These are phyloP conservation scores for Coelastrella sp. DNA, from an alignment of 139 green algal genomes.

Conservation along the genomic window DNA sequence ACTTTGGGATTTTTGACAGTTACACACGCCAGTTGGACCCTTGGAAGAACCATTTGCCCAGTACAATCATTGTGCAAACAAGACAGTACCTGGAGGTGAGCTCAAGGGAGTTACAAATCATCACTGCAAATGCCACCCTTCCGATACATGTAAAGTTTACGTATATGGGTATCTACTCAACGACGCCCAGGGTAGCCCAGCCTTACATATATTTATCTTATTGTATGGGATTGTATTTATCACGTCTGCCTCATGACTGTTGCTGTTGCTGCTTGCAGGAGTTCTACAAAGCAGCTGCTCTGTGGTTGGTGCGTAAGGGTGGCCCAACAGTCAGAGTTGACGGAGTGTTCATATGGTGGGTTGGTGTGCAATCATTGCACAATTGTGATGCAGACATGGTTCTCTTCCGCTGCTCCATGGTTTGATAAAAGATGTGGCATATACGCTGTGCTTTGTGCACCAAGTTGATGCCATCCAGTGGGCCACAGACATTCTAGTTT, in stretches of 20 bases:
- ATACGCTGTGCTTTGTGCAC: too few species aligned
- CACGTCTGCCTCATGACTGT: background rate
- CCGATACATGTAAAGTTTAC: too few species aligned
- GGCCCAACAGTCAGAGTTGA: conserved; percentile 55
- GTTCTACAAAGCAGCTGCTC: conserved; percentile 46
- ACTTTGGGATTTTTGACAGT: conserved; percentile 58
- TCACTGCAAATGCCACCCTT: too few species aligned
- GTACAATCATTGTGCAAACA: background rate
- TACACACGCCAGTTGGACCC: conserved; percentile 50
- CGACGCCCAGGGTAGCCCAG: too few species aligned
- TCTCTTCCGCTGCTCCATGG: too few species aligned
- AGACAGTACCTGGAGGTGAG: conserved; percentile 13
- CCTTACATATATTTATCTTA: too few species aligned
- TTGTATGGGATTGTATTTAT: background rate
- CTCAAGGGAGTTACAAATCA: background rate
- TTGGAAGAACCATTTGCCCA: conserved; percentile 32
- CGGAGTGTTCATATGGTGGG: conserved; percentile 59
- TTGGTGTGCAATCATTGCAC: too few species aligned
- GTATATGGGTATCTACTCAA: too few species aligned
- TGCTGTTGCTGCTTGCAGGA: background rate
- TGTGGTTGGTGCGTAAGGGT: conserved; percentile 51
- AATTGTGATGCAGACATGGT: too few species aligned
- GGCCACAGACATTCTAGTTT: too few species aligned
- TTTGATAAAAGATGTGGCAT: too few species aligned
- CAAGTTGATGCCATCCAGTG: too few species aligned